Evolutionary conservation across 2,329 filamentous ascomycete genomes (phyloP), one percentile per base, ranked within the genome.

Genomic region (Cadophora malorum): DNA sequence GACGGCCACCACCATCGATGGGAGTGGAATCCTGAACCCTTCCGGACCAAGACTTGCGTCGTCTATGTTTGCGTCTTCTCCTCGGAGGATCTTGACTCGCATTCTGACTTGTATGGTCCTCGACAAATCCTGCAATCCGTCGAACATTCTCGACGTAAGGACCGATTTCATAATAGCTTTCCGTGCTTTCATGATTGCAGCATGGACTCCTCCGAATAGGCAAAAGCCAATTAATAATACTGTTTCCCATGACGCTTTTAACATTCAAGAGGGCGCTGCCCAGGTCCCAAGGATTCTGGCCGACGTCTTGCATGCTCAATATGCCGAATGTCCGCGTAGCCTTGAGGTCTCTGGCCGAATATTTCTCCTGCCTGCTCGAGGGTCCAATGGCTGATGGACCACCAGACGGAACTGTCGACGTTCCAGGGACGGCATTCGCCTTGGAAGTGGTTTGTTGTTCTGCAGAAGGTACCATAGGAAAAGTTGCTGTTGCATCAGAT

Each of bases 271-370:
- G 83, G 9, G 81, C 80, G 35, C 78, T 81, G 1, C 91, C 92
- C 0, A 96, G 81, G 74, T 97, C 88, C 89, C 93, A 99, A 0
- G 93, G 93, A 73, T 97, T 97, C 73, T 96, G 90, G 10, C 92
- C 90, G 0, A 87, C 85, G 3, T 88, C 82, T 0, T 91, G 12
- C 53, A 70, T 92, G 69, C 87, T 85, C 1, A 97, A 82, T 50
- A 98, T 90, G 14, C 92, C 93, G 77, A 97, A 98, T 12, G 87
- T 91, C 33, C 90, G 86, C 5, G 81, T 83, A 28, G 88, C 86
- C 68, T 65, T 70, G 3, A 66, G 65, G 62, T 76, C 72, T 66
- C 76, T 71, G 3, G 69, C 53, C 12, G 67, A 68, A 5, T 64
- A 33, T 21, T 50, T 55, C 41, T 71, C 59, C 41, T 52, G 28